phyloP scores from a whole-genome alignment of 192 early-diverging fungal species.

The Coemansia sp. region DNA sequence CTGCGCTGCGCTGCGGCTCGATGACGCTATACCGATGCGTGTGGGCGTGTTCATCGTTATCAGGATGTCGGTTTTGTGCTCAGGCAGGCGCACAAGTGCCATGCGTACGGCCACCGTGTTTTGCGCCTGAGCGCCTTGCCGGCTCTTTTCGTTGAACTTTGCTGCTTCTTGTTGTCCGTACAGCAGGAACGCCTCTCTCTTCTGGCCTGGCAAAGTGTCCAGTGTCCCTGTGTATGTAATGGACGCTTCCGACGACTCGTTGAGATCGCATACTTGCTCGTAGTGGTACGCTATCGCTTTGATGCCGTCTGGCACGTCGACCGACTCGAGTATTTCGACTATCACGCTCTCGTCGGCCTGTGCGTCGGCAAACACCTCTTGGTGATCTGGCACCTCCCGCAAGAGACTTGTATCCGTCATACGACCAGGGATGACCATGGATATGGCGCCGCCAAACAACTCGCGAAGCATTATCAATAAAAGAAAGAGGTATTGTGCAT shows the following conservation, averaged over 20 bases:
- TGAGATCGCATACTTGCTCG: constrained; percentile 71
- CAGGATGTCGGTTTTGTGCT: constrained; percentile 70
- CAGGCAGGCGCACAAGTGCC: constrained; percentile 67
- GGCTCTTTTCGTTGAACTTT: constrained; percentile 70
- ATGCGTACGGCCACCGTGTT: constrained; percentile 68
- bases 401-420: constrained; percentile 70
- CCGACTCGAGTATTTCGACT: constrained; percentile 78
- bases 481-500: not conserved
- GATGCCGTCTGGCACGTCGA: constrained; percentile 45
- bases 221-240: constrained; percentile 39
- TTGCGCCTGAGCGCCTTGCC: constrained; percentile 30
- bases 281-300: constrained; percentile 70
- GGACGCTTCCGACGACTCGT: constrained; percentile 58
- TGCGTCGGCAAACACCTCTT: constrained; percentile 83
- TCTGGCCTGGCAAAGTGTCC: not conserved
- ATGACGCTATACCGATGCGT: constrained; percentile 37
- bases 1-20: not conserved
- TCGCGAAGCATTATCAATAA: constrained; percentile 13
- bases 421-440: constrained; percentile 54
- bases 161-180: constrained; percentile 66
- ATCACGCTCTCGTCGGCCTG: constrained; percentile 77
- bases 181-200: constrained; percentile 48
- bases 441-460: constrained; percentile 73
- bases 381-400: constrained; percentile 83
- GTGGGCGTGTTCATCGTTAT: constrained; percentile 73